Conservation (phyloP, 129 eudicot species). For the Escallonia rubra region DNA sequence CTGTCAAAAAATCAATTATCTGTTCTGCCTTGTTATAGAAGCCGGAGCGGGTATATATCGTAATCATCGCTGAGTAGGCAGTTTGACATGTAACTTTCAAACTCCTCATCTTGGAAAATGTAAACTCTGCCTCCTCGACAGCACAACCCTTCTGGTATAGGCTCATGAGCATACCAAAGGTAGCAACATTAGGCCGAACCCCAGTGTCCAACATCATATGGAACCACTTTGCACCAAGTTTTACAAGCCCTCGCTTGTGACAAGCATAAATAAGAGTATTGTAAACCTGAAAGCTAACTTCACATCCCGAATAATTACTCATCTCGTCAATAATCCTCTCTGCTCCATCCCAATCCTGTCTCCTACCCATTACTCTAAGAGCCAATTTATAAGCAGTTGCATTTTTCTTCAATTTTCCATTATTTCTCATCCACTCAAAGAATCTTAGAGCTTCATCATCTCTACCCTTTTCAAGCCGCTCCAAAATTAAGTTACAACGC, state of each 20-base stretch:
- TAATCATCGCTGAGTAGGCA: constrained; percentile 93
- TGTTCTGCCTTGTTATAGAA: constrained; percentile 62
- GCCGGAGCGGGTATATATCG: constrained; percentile 77
- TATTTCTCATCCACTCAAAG: constrained; percentile 71
- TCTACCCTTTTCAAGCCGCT: constrained; percentile 42
- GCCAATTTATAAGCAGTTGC: constrained; percentile 59
- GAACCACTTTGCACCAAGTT: constrained; percentile 64
- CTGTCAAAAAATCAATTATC: constrained; percentile 46
- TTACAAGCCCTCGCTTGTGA: constrained; percentile 55
- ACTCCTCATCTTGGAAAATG: constrained; percentile 68
- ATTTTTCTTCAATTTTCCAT: constrained; percentile 65
- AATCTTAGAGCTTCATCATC: constrained; percentile 52
- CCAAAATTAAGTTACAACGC: constrained; percentile 55
- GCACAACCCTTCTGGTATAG: constrained; percentile 70
- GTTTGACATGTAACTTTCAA: constrained; percentile 43
- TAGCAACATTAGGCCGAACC: constrained; percentile 79
- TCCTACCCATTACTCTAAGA: constrained; percentile 82
- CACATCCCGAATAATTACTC: constrained; percentile 47
- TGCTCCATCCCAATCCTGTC: constrained; percentile 76
- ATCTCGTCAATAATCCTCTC: constrained; percentile 61
- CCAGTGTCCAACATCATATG: constrained; percentile 63
- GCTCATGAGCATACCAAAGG: constrained; percentile 90
- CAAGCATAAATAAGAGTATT: constrained; percentile 82
- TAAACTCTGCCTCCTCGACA: constrained; percentile 77
- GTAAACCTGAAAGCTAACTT: constrained; percentile 54